Percentiles rank a stretch among this genome's conserved stretches.
Evolutionary conservation across 805 yeast genomes (phyloP).

Genomic region (Wickerhamiella allomyrinae): DNA sequence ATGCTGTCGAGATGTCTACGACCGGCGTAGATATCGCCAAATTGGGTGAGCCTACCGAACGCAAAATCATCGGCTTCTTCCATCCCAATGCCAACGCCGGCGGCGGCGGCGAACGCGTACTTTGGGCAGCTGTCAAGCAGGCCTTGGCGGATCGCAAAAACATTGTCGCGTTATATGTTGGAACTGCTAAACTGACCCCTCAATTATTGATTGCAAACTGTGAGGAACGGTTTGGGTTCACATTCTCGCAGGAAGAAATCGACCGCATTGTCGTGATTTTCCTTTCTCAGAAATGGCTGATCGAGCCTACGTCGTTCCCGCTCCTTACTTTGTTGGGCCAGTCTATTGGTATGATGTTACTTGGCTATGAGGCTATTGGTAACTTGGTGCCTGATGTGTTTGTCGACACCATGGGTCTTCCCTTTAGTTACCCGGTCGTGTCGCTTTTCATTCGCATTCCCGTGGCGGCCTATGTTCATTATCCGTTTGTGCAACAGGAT

Average conservation of each 20-base stretch:
- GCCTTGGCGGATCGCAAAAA: conserved; percentile 40
- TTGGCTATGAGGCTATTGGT: conserved; percentile 57
- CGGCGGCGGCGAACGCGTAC: conserved; percentile 95
- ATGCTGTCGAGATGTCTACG: conserved; percentile 9
- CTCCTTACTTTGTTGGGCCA: conserved; percentile 75
- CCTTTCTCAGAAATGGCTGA: conserved; percentile 40
- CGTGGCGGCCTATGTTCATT: conserved; percentile 79
- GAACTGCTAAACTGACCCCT: conserved; percentile 34
- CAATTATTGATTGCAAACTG: conserved; percentile 31
- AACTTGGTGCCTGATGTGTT: conserved; percentile 72
- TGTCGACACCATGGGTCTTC: conserved; percentile 89
- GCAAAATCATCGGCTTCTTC: conserved; percentile 66
- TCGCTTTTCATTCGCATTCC: conserved; percentile 50
- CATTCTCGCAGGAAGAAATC: conserved; percentile 33
- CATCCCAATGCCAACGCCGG: conserved; percentile 95
- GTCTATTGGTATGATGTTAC: conserved; percentile 59
- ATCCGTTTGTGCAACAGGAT: conserved; percentile 78
- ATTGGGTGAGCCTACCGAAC: conserved; percentile 12
- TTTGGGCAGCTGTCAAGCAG: conserved; percentile 82
- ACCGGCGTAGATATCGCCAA: conserved; percentile 7
- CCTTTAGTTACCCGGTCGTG: conserved; percentile 66
- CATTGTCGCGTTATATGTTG: conserved; percentile 60
- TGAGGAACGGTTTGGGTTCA: conserved; percentile 36
- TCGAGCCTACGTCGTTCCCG: conserved; percentile 64
- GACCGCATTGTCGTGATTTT: conserved; percentile 48